These are phyloP conservation scores for Eucalyptus viminalis DNA, from an alignment of 345 rosid genomes.

Conservation along the genomic window DNA sequence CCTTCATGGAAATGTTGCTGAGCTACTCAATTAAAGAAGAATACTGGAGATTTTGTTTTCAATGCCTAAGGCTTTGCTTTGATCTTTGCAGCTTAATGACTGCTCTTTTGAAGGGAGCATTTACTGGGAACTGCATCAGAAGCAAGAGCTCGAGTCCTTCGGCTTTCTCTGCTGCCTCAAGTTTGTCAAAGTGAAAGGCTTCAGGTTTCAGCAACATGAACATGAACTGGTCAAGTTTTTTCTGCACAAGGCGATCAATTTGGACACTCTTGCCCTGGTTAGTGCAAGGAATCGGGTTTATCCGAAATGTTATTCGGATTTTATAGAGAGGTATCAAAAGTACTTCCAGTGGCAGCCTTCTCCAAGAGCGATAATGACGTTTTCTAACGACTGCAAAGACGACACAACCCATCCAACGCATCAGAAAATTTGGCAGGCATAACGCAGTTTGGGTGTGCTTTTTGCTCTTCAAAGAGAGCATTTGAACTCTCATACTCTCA, in stretches of 20 bases:
- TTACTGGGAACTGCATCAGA: neutral
- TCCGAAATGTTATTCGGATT: neutral
- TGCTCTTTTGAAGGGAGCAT: neutral
- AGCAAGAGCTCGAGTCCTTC: neutral
- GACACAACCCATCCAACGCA: neutral
- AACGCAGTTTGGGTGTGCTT: neutral
- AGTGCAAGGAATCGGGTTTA: neutral
- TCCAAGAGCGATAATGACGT: neutral
- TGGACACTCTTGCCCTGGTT: neutral
- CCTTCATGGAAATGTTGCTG: neutral
- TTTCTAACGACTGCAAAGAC: neutral
- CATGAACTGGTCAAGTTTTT: neutral
- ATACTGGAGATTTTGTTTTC: neutral
- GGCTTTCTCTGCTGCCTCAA: neutral
- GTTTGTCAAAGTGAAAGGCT: neutral
- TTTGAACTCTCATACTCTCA: neutral
- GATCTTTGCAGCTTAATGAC: neutral
- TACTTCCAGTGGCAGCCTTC: neutral
- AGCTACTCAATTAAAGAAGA: neutral
- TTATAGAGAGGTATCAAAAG: neutral
- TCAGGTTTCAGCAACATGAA: neutral
- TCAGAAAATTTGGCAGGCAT: neutral
- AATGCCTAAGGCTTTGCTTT: neutral
- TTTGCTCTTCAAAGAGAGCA: neutral
- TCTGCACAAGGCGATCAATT: neutral